Percentiles rank a stretch among this genome's conserved stretches.
These are phyloP conservation scores for Didymella segeticola DNA, from an alignment of 2,329 filamentous ascomycete species.

Conservation along the genomic window DNA sequence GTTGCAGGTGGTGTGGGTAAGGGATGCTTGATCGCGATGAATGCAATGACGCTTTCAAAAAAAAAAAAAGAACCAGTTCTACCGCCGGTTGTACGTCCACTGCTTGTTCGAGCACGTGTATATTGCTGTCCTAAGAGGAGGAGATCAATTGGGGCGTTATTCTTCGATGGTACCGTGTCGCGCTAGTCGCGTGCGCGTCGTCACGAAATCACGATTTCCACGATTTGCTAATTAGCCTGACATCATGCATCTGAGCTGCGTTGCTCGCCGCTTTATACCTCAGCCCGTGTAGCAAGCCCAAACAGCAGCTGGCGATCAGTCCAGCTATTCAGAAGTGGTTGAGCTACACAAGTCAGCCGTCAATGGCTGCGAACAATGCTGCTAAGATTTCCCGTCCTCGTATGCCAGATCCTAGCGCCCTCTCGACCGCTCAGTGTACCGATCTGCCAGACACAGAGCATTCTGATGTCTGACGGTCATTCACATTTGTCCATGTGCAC, in stretches of 20 bases:
- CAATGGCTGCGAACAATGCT: neutral
- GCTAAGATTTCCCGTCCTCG: neutral
- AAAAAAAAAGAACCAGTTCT: no score
- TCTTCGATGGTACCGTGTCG: neutral
- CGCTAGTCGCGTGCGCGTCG: slow-evolving; percentile 12
- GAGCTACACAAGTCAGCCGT: neutral
- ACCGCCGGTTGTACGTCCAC: neutral
- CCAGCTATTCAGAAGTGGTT: no score
- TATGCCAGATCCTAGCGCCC: slow-evolving; percentile 4
- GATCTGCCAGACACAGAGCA: slow-evolving; percentile 5
- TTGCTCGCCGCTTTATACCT: neutral
- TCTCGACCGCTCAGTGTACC: slow-evolving; percentile 1
- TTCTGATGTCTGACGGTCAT: neutral
- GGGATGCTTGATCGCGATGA: neutral
- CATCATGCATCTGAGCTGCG: slow-evolving; percentile 1
- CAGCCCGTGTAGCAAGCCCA: neutral
- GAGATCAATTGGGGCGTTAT: neutral
- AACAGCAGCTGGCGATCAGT: no score
- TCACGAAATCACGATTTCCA: slow-evolving; percentile 11
- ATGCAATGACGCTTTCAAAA: neutral
- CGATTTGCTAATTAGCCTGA: neutral
- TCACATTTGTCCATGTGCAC: neutral
- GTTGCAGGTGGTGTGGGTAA: no score
- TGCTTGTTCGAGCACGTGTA: neutral
- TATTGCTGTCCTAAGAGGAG: neutral